A percentile compares a stretch with the other conserved stretches of the same genome.
phyloP scores from a whole-genome alignment of 495 filamentous ascomycete species.

The Penicillium herquei region DNA sequence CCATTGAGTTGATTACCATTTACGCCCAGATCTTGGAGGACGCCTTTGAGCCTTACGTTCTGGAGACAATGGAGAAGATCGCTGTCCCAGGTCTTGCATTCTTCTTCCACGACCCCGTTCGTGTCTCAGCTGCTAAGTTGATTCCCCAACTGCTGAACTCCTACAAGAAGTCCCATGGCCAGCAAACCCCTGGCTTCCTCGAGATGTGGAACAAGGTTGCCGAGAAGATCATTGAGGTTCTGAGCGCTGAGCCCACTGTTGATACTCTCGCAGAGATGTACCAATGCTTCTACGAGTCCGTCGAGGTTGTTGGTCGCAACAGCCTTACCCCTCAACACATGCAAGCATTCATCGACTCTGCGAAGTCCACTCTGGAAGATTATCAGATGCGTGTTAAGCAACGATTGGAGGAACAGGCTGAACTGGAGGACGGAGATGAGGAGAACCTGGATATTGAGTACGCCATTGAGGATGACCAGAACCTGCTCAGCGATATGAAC shows the following conservation, averaged over 20 bases:
- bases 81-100: conserved; percentile 91
- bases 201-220: conserved; percentile 84
- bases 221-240: conserved; percentile 87
- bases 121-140: conserved; percentile 90
- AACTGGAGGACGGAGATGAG: conserved; percentile 81
- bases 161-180: conserved; percentile 85
- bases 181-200: conserved; percentile 66
- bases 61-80: conserved; percentile 94
- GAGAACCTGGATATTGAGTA: conserved; percentile 65
- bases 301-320: conserved; percentile 86
- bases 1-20: conserved; percentile 94
- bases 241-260: conserved; percentile 92
- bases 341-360: conserved; percentile 80
- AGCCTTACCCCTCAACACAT: conserved; percentile 77
- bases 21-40: conserved; percentile 93
- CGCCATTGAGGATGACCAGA: conserved; percentile 97
- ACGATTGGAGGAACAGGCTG: conserved; percentile 73
- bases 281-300: conserved; percentile 98
- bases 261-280: conserved; percentile 99
- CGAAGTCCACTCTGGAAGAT: conserved; percentile 80
- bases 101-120: conserved; percentile 99
- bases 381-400: conserved; percentile 81
- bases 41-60: conserved; percentile 87
- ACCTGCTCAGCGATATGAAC: conserved; percentile 98
- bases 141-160: conserved; percentile 93